Evolutionary conservation across 169 alveolate genomes (phyloP), one percentile per base, ranked within the genome.

Genomic region (Eimeria sp.): DNA sequence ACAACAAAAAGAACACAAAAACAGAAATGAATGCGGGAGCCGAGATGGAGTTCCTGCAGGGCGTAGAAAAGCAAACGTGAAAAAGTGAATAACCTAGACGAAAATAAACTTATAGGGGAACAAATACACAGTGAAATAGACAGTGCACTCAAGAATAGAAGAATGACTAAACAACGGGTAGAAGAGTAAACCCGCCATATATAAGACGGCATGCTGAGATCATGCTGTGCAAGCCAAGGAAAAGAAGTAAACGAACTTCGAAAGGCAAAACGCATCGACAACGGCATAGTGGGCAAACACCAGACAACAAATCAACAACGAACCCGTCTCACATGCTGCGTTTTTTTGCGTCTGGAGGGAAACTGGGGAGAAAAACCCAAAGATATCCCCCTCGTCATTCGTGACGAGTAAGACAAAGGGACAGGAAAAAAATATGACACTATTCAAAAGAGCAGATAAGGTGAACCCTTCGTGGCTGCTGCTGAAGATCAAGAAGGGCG

Each of bases 391-490:
- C n/a, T n/a, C 68, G 74, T 85, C 78, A 37, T 43, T 85, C n/a
- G 60, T 56, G 78, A 60, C 78, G 43, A 54, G 58, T 13, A 85
- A 85, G 4, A 85, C 25, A 25, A 76, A 76, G 58, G 85, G 85
- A 20, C 33, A 18, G 6, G 60, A 76, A 76, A 10, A 46, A 60
- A 30, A 33, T 13, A 68, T 9, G 9, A 60, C 46, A 46, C 77
- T 77, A 60, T 64, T 37, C 78, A 85, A 27, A 30, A 85, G 77
- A 85, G 91, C 76, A 54, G 60, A 25, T 30, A 85, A 60, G 27
- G 91, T 85, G 60, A 85, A 58, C 30, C 91, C 91, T 6, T 85
- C 91, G 25, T 58, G 91, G 91, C 91, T 85, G 56, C 78, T 85
- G 91, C 78, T 85, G 77, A 85, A 85, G 77, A 85, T 40, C 62